Evolutionary conservation across 352 stramenopile species (phyloP).

Genomic region (Phytophthora sp.): DNA sequence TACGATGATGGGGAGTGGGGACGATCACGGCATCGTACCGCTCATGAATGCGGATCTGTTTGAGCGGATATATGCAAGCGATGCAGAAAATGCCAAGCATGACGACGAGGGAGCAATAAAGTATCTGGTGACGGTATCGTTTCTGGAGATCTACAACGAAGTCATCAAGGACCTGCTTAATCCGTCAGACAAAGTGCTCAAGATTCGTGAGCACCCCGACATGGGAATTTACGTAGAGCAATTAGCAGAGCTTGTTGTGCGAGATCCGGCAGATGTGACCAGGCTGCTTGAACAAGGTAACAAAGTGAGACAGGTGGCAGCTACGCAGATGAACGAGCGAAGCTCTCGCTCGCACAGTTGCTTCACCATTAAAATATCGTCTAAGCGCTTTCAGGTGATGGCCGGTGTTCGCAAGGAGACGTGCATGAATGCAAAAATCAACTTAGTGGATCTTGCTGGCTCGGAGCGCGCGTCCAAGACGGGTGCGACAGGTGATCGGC

Average conservation of each 20-base stretch:
- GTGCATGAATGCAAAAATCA: slow-evolving; percentile 90
- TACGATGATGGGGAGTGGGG: slow-evolving; percentile 84
- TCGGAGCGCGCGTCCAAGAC: slow-evolving; percentile 91
- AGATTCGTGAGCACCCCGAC: slow-evolving; percentile 93
- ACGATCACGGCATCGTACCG: slow-evolving; percentile 88
- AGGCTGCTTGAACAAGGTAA: slow-evolving; percentile 90
- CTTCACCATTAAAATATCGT: slow-evolving; percentile 92
- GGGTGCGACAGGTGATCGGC: slow-evolving; percentile 78
- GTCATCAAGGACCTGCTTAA: slow-evolving; percentile 95
- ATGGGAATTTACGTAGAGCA: slow-evolving; percentile 95
- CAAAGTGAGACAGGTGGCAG: slow-evolving; percentile 86
- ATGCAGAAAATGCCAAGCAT: slow-evolving; percentile 17
- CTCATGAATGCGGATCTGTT: slow-evolving; percentile 92
- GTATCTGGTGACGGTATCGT: slow-evolving; percentile 92
- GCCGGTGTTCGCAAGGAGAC: slow-evolving; percentile 70
- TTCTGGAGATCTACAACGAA: slow-evolving; percentile 96
- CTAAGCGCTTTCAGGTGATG: slow-evolving; percentile 74
- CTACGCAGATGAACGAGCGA: slow-evolving; percentile 93
- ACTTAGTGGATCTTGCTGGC: slow-evolving; percentile 92
- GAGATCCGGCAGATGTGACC: slow-evolving; percentile 76
- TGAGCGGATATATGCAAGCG: slow-evolving; percentile 41
- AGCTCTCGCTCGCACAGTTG: slow-evolving; percentile 90
- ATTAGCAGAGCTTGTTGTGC: slow-evolving; percentile 86
- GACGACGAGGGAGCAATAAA: slow-evolving; percentile 51
- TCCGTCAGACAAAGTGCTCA: slow-evolving; percentile 89